Conservation (phyloP, 2,329 filamentous ascomycete species). For the Domatiomyces catenatus region DNA sequence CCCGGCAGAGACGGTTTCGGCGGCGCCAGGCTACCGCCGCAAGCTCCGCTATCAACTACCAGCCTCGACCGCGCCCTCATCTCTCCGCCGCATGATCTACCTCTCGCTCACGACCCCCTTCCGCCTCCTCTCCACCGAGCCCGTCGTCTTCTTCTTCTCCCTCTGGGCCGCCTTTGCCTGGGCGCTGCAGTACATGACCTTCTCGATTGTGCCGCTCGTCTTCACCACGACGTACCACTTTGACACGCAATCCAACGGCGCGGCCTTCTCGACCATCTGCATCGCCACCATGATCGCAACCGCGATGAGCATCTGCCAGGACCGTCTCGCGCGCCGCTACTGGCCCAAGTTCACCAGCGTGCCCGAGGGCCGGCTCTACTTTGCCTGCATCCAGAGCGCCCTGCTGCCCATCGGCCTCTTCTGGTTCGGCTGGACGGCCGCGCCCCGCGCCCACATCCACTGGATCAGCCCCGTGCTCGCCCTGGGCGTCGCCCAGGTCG, state of each 20-base stretch:
- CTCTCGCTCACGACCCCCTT: constrained; percentile 13
- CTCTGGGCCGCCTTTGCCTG: constrained; percentile 83
- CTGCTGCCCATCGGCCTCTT: constrained; percentile 68
- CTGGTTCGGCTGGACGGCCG: constrained; percentile 56
- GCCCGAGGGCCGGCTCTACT: constrained; percentile 70
- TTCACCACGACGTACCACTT: constrained; percentile 57
- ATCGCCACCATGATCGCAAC: constrained; percentile 53
- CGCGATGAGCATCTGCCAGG: constrained; percentile 54
- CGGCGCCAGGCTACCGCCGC: neutral
- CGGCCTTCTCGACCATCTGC: constrained; percentile 45
- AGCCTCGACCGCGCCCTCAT: constrained; percentile 12
- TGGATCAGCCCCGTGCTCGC: constrained; percentile 60
- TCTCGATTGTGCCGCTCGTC: constrained; percentile 64
- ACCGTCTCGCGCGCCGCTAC: constrained; percentile 24
- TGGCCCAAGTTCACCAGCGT: constrained; percentile 25
- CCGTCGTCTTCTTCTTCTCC: constrained; percentile 57
- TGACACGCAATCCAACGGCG: constrained; percentile 52
- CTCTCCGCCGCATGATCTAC: constrained; percentile 13
- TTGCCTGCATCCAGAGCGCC: constrained; percentile 59
- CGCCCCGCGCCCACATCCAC: constrained; percentile 33
- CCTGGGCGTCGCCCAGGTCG: constrained; percentile 61
- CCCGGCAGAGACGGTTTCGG: neutral
- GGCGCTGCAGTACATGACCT: constrained; percentile 76
- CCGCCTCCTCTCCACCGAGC: constrained; percentile 45
- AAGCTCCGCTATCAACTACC: constrained; percentile 13